Evolutionary conservation across 2,329 filamentous ascomycete genomes (phyloP).

Genomic region (Cladosporium sp.): DNA sequence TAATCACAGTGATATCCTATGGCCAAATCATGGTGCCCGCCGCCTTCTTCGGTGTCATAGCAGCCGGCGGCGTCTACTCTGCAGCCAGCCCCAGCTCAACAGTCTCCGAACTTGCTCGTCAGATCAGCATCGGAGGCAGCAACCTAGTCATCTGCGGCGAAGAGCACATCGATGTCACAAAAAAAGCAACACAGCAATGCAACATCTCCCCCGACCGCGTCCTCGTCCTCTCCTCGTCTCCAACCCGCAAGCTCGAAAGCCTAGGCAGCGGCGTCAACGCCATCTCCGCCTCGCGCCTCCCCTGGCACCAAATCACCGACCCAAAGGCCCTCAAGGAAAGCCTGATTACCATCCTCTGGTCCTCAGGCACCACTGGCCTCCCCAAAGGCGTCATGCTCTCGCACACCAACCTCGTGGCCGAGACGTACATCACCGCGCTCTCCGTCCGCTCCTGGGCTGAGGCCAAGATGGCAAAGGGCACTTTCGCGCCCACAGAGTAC

Average conservation of each 20-base stretch:
- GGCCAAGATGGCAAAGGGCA: constrained; percentile 19
- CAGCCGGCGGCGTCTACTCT: constrained; percentile 54
- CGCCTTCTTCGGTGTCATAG: constrained; percentile 52
- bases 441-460: constrained; percentile 21
- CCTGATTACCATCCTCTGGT: constrained; percentile 42
- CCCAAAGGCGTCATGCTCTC: constrained; percentile 88
- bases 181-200: constrained; percentile 45
- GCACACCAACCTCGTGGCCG: constrained; percentile 76
- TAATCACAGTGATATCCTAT: constrained; percentile 51
- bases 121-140: constrained; percentile 38
- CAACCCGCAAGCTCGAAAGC: constrained; percentile 35
- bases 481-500: constrained; percentile 19
- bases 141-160: constrained; percentile 44
- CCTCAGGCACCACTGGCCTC: constrained; percentile 54
- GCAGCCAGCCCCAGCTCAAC: constrained; percentile 49
- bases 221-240: constrained; percentile 40
- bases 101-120: constrained; percentile 45
- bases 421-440: constrained; percentile 37
- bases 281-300: constrained; percentile 33
- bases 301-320: constrained; percentile 52
- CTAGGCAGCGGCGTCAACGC: constrained; percentile 28
- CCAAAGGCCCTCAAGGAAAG: constrained; percentile 40
- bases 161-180: constrained; percentile 42
- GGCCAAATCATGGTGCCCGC: constrained; percentile 51
- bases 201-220: constrained; percentile 44